Evolutionary conservation across 2,329 filamentous ascomycete genomes (phyloP).

Genomic region (Rutstroemia sydowiana): DNA sequence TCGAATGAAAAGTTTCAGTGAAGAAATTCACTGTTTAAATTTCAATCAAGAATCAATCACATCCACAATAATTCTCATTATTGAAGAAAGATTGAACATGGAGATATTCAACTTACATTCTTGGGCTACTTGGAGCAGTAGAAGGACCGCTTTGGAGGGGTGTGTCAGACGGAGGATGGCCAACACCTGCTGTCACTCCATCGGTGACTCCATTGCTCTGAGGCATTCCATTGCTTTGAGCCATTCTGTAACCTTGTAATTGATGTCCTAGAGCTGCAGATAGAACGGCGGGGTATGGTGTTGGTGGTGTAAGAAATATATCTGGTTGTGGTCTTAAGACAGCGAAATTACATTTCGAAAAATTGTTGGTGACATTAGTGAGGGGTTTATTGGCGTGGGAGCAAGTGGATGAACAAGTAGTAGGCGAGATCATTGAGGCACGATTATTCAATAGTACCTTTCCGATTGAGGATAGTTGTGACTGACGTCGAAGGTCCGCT

Average conservation of each 20-base stretch:
- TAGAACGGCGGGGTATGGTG: neutral
- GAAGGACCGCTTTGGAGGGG: conserved; percentile 22
- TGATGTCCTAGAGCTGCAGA: neutral
- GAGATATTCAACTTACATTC: conserved; percentile 30
- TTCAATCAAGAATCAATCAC: neutral
- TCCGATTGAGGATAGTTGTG: conserved; percentile 7
- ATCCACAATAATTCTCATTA: too few species aligned
- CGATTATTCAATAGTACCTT: conserved; percentile 8
- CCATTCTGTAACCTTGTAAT: neutral
- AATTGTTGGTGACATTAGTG: neutral
- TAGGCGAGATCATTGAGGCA: neutral
- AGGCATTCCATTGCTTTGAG: too few species aligned
- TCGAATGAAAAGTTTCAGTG: neutral
- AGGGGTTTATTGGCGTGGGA: conserved; percentile 1
- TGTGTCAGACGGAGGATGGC: conserved; percentile 18
- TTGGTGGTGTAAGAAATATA: neutral
- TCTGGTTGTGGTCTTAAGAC: conserved; percentile 5
- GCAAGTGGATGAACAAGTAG: neutral
- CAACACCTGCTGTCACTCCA: conserved; percentile 10
- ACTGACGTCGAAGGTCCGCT: conserved; percentile 10
- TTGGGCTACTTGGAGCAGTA: conserved; percentile 27
- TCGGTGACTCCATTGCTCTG: neutral
- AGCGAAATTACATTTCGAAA: conserved; percentile 4
- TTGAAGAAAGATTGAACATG: neutral
- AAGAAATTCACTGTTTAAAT: neutral